Base-by-base conservation (phyloP, 2,329 filamentous ascomycete genomes). In the Pseudogymnoascus sp. region DNA sequence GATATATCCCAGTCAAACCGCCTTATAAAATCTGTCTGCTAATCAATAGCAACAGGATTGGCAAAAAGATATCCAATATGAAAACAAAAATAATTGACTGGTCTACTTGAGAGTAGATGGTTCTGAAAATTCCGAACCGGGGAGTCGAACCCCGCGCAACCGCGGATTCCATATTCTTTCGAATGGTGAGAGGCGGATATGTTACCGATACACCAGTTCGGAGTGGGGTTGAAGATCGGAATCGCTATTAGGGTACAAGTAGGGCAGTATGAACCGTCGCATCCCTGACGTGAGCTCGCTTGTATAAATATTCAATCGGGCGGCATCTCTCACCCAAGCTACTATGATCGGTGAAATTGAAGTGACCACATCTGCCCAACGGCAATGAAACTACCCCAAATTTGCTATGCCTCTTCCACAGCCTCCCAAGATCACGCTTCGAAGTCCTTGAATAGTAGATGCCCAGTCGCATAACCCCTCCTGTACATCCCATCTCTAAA, bases 91-190 rank as follows among this genome's bases (percentile, higher is more conserved):
- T 31, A 31, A 53, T 31, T 53, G 46, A 53, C 46, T 31, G 46
- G n/a, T 53, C 46, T 53, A 53, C 46, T 53, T 53, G 26, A 31
- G 26, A 53, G 46, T 53, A 53, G 46, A 53, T 53, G 46, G 46
- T 53, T 53, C 46, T 53, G 46, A 53, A 53, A 53, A 53, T 53
- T 53, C 46, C 46, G 46, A 53, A 53, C 46, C 46, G 46, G 46
- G 46, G 46, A 53, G 46, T 53, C 46, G 46, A 53, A 53, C 46
- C 46, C 46, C 46, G 46, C 46, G 46, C 46, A 53, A 53, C 46
- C 46, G 46, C 46, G 46, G 46, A 53, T 53, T 53, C 46, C 16
- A 16, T 12, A 31, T 53, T 53, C 46, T 53, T 53, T 53, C 46
- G 46, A 53, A 53, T 53, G 46, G 46, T 53, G 46, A 53, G 46